Evolutionary conservation across 164 flowering plant genomes (phyloP), one percentile per base, ranked within the genome.

Genomic region (Paratinospora sagittata): DNA sequence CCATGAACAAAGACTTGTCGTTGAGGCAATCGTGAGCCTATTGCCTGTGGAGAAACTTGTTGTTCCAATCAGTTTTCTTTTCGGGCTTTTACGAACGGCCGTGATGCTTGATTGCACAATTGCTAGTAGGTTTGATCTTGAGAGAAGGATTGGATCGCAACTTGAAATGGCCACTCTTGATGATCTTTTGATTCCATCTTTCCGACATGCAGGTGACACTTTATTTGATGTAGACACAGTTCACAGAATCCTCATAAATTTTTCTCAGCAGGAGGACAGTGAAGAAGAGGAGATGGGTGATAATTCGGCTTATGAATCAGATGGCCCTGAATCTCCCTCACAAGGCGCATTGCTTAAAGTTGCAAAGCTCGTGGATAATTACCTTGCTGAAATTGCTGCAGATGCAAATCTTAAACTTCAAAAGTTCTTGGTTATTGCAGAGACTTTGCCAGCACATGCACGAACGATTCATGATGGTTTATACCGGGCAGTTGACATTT

Each of bases 361-460:
- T 43, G 76, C 95, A 17, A 92, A 90, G 64, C 65, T 94, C 58
- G 82, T 94, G 66, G 97, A 94, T 77, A 87, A 79, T 75, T 94
- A 90, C 82, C 90, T 94, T 36, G 96, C 98, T 9, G 98, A 94
- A 82, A 87, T 94, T 70, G 97, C 98, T 11, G 92, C 97, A 36
- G 98, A 94, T 82, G 84, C 90, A 17, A 92, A 94, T 78, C 92
- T 94, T 75, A 88, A 88, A 76, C 89, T 89, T 45, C 16, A 81
- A 76, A 89, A 89, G 82, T 92, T 94, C 81, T 65, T 90, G 80
- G 87, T 81, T 75, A 81, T 92, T 77, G 97, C 93, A 8, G 96
- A 91, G 73, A 58, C 85, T 70, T 79, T 94, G 65, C 98, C 98
- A 8, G 81, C 76, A 3, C 92, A 91, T 80, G 90, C 96, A 10